These are phyloP conservation scores for Podaxis carcinomalis DNA, from an alignment of 768 basidiomycete genomes.

Conservation along the genomic window DNA sequence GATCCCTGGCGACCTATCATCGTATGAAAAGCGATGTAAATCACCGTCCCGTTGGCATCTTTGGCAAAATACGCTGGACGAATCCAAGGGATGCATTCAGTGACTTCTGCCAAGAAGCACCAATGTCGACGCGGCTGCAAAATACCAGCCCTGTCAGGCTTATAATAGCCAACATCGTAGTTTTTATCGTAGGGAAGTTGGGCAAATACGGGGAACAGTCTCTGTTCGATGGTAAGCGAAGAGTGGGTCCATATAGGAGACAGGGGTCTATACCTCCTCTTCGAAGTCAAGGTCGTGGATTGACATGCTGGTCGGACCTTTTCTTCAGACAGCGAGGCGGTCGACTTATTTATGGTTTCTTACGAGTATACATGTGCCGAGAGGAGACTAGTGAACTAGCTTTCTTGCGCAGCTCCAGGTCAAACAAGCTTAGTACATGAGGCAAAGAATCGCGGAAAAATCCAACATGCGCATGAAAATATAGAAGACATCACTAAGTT, in stretches of 20 bases:
- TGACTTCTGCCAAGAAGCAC: constrained; percentile 19
- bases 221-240: background rate
- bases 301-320: background rate
- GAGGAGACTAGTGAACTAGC: background rate
- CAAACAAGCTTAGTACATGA: background rate
- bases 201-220: constrained; percentile 21
- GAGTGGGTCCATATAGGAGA: background rate
- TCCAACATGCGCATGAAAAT: background rate
- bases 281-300: background rate
- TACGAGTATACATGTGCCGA: background rate
- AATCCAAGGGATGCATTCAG: background rate
- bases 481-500: background rate
- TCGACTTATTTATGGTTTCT: background rate
- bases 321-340: too few species aligned
- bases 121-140: constrained; percentile 14
- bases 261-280: background rate
- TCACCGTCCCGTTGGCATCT: constrained; percentile 9
- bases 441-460: background rate
- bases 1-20: constrained; percentile 11
- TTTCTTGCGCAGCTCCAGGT: background rate
- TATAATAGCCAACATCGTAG: constrained; percentile 15
- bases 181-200: constrained; percentile 21
- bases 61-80: constrained; percentile 13
- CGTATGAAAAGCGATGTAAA: constrained; percentile 13
- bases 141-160: constrained; percentile 4